Percentiles rank a stretch among this genome's conserved stretches.
phyloP scores from a whole-genome alignment of 169 alveolate genomes.

The Eimeria acervulina region DNA sequence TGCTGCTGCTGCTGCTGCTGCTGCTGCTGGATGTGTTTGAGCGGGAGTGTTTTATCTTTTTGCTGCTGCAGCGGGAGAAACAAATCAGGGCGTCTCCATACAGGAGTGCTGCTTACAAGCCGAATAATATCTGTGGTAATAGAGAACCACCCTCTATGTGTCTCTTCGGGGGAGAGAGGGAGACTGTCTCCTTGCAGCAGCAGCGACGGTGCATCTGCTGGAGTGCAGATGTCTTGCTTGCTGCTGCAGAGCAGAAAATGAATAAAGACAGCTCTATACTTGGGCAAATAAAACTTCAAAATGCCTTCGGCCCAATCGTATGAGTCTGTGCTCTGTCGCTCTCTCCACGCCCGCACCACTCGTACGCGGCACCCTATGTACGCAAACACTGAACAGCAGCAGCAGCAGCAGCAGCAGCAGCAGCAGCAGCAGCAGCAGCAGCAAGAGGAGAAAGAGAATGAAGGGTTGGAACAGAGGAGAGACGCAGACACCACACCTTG shows the following conservation, averaged over 20 bases:
- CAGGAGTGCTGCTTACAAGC: background rate
- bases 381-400: conserved; percentile 25
- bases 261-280: conserved; percentile 27
- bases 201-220: conserved; percentile 39
- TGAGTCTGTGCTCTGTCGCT: conserved; percentile 4
- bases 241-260: conserved; percentile 16
- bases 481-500: too few relatives aligned
- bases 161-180: conserved; percentile 73
- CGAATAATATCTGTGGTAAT: conserved; percentile 37
- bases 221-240: conserved; percentile 15
- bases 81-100: conserved; percentile 12
- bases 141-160: conserved; percentile 73
- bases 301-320: conserved; percentile 73
- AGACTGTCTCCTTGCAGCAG: conserved; percentile 5
- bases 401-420: background rate
- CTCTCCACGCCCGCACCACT: conserved; percentile 55
- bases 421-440: background rate
- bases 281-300: conserved; percentile 56
- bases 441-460: background rate
- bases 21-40: conserved; percentile 23
- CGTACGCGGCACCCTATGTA: conserved; percentile 72
- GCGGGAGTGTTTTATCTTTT: background rate
- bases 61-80: background rate
- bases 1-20: conserved; percentile 45
- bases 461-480: background rate